Evolutionary conservation across 768 basidiomycete genomes (phyloP).

Genomic region (Thelephora aurantiotincta): DNA sequence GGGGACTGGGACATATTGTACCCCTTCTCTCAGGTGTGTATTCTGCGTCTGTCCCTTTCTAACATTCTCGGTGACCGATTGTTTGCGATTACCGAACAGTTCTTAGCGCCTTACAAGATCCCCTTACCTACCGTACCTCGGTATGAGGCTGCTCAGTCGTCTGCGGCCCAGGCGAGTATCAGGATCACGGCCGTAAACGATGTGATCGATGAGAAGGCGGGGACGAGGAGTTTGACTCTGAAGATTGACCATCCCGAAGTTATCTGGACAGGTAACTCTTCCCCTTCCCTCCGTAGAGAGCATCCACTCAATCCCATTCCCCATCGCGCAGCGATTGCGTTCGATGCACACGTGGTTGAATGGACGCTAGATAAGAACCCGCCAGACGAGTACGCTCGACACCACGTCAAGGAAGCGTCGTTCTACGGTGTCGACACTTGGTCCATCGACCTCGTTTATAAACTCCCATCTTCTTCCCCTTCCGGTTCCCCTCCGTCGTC

Average conservation of each 20-base stretch:
- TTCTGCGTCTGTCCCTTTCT: neutral
- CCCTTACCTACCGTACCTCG: slow-evolving; percentile 34
- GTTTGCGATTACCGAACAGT: slow-evolving; percentile 25
- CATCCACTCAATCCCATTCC: neutral
- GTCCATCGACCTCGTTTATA: slow-evolving; percentile 57
- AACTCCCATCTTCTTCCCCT: slow-evolving; percentile 22
- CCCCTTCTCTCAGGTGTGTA: slow-evolving; percentile 59
- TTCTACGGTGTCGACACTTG: slow-evolving; percentile 69
- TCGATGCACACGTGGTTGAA: slow-evolving; percentile 76
- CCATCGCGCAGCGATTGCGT: slow-evolving; percentile 51
- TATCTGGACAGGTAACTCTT: slow-evolving; percentile 61
- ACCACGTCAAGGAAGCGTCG: slow-evolving; percentile 87
- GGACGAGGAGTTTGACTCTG: slow-evolving; percentile 58
- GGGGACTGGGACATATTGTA: slow-evolving; percentile 82
- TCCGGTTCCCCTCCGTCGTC: slow-evolving; percentile 4
- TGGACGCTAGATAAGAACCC: slow-evolving; percentile 80
- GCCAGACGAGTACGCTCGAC: slow-evolving; percentile 58
- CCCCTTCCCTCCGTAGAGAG: neutral
- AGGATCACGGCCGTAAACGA: slow-evolving; percentile 45
- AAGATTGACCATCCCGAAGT: slow-evolving; percentile 62
- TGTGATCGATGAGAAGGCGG: slow-evolving; percentile 34
- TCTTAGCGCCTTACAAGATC: slow-evolving; percentile 76
- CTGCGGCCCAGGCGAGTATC: slow-evolving; percentile 24
- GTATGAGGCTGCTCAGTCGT: slow-evolving; percentile 13
- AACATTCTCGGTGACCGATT: neutral